Evolutionary conservation across 2,329 filamentous ascomycete species (phyloP), one percentile per base, ranked within the genome.

Genomic region (Fusarium sp.): DNA sequence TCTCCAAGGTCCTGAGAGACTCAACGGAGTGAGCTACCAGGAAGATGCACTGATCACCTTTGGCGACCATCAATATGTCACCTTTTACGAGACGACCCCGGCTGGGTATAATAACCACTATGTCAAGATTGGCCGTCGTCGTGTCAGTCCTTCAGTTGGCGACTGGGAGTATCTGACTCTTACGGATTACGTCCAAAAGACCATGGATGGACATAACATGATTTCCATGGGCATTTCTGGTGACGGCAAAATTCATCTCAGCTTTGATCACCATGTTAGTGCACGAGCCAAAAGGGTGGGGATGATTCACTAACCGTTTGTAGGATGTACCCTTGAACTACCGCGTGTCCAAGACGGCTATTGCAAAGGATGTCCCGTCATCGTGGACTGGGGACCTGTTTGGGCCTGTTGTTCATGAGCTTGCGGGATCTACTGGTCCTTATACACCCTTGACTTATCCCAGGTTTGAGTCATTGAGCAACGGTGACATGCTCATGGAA

Each of bases 221-320:
- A 75, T 75, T 0, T 75, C 72, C 1, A 75, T 75, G 72, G 72
- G 72, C 0, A 75, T 75, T 16, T 75, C 72, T 7, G 72, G 69
- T 0, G 72, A 75, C 27, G 72, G 72, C 1, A 75, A 70, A 11
- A 75, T 75, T 6, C 72, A 75, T 41, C 60, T 75, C 2, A 75
- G 72, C 4, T 75, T 75, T 37, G 72, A 75, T 48, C 72, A 75
- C 2, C 72, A 75, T 3, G 72, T 70, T 8, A 67, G 72, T 62
- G 1, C 13, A 4, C 1, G 14, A 11, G 1, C 1, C 2, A 3
- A 3, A 0, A 8, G 5, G 0, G 2, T 5, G 11, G 0, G 2
- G 8, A 29, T 14, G 14, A 0, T 0, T 22, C 0, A 5, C 72
- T 74, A 8, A 74, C 24, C 2, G 2, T 13, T 2, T 16, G 0